Evolutionary conservation across 257 asterid genomes (phyloP), one percentile per base, ranked within the genome.

Genomic region (Cruciata laevipes): DNA sequence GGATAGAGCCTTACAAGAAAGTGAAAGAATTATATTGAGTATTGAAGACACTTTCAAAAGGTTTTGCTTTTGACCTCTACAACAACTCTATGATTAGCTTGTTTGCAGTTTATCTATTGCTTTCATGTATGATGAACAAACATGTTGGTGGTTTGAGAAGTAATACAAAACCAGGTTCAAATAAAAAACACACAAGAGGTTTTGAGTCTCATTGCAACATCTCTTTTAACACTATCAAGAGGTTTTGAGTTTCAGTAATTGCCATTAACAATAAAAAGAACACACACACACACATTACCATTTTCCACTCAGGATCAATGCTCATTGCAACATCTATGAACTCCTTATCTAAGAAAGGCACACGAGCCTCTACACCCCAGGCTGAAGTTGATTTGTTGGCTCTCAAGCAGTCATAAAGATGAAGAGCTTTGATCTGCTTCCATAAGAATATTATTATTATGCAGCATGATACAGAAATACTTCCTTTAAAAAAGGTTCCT

Each of bases 291-390:
- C 40, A 30, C 66, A 33, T 62, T 79, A 87, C 99, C 99, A 90
- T 85, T 84, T 94, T 94, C 93, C 89, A 91, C 68, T 87, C 96
- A 27, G 98, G 99, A 77, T 94, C 98, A 23, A 94, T 94, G 71
- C 72, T 37, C 99, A 94, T 90, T 40, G 98, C 99, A 47, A 84
- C 79, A 69, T 88, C 71, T 78, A 94, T 83, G 68, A 94, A 94
- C 78, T 90, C 99, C 82, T 90, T 90, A 77, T 94, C 99, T 71
- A 94, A 81, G 86, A 94, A 94, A 57, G 98, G 99, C 67, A 94
- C 99, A 76, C 98, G 96, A 69, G 98, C 99, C 81, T 94, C 98
- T 78, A 94, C 82, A 69, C 98, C 99, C 98, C 99, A 89, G 32
- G 99, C 96, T 2, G 95, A 94, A 83, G 98, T 94, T 68, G 98